These are phyloP conservation scores for Ettlia oleoabundans DNA, from an alignment of 139 green algal genomes.

Conservation along the genomic window DNA sequence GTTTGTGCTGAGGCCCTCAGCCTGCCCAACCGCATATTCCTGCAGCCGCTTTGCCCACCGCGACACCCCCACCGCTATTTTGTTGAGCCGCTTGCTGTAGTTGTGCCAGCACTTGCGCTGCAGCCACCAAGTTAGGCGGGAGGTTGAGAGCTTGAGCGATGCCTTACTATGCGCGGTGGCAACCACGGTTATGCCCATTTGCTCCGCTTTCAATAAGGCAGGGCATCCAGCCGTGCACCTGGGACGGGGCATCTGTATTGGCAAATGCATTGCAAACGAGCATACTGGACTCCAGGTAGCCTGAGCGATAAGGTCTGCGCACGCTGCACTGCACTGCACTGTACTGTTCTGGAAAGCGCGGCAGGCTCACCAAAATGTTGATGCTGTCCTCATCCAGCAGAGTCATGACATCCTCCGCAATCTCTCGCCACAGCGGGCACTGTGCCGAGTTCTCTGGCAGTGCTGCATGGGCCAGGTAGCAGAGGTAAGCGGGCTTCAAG, in stretches of 20 bases:
- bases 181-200: too few relatives aligned
- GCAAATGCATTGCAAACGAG: too few relatives aligned
- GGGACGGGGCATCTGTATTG: too few relatives aligned
- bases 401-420: slow-evolving; percentile 1
- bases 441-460: slow-evolving; percentile 17
- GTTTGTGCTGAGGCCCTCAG: not conserved
- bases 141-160: not conserved
- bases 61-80: slow-evolving; percentile 1
- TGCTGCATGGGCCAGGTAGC: slow-evolving; percentile 7
- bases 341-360: too few relatives aligned
- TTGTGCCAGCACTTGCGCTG: slow-evolving; percentile 15
- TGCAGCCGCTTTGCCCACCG: slow-evolving; percentile 28
- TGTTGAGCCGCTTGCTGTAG: slow-evolving; percentile 19
- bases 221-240: too few relatives aligned
- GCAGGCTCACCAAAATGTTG: not conserved
- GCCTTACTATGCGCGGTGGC: too few relatives aligned
- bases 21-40: not conserved
- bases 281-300: too few relatives aligned
- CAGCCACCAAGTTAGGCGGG: not conserved
- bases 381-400: not conserved
- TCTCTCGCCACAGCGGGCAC: slow-evolving; percentile 18
- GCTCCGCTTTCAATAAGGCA: too few relatives aligned
- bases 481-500: slow-evolving; percentile 20
- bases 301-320: too few relatives aligned
- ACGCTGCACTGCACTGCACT: too few relatives aligned